phyloP scores from a whole-genome alignment of 139 green algal genomes.

The Chlorella sorokiniana region DNA sequence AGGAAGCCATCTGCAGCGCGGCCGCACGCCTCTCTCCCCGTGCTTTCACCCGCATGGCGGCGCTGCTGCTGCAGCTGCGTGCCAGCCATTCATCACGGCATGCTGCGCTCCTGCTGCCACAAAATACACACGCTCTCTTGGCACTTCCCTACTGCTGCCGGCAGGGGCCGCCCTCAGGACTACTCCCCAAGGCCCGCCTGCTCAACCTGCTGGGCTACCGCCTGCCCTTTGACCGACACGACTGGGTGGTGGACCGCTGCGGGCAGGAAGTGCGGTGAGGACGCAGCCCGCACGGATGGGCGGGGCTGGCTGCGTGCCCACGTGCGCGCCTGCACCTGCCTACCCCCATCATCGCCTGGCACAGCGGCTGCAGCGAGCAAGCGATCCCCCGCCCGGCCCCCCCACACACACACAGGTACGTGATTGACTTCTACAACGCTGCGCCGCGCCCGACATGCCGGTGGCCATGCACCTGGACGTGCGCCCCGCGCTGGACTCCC shows the following conservation, averaged over 20 bases:
- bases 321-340: too few relatives aligned
- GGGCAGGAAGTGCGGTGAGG: slow-evolving; percentile 69
- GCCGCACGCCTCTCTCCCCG: not conserved
- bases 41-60: too few relatives aligned
- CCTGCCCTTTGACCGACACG: slow-evolving; percentile 94
- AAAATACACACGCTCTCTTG: not conserved
- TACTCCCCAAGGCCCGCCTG: slow-evolving; percentile 87
- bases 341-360: too few relatives aligned
- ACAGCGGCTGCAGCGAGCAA: too few relatives aligned
- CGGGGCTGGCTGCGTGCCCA: not conserved
- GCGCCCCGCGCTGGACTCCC: slow-evolving; percentile 84
- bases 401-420: slow-evolving; percentile 65
- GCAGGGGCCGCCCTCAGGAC: slow-evolving; percentile 76
- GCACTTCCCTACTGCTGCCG: not conserved
- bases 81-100: too few relatives aligned
- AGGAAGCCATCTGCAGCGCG: not conserved
- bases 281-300: not conserved
- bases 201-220: slow-evolving; percentile 92
- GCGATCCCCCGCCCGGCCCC: too few relatives aligned
- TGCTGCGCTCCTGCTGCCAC: too few relatives aligned
- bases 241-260: slow-evolving; percentile 94
- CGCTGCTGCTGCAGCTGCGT: too few relatives aligned
- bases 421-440: slow-evolving; percentile 97
- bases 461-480: slow-evolving; percentile 92
- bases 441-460: slow-evolving; percentile 61